These are phyloP conservation scores for Bryoglossum gracile DNA, from an alignment of 495 filamentous ascomycete genomes.

Conservation along the genomic window DNA sequence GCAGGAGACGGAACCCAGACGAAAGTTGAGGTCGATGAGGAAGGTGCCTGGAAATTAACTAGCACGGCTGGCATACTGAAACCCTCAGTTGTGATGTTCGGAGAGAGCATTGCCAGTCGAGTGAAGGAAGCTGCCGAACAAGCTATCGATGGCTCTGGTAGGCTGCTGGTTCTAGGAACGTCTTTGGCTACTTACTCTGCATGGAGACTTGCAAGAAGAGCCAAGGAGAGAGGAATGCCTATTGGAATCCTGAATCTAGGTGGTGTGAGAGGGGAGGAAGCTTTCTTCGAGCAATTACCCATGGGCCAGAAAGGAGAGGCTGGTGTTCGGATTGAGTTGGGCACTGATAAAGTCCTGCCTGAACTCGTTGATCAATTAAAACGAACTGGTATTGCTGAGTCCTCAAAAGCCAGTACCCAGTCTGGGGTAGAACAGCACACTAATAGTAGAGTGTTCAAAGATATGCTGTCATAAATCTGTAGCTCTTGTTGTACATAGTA, in stretches of 20 bases:
- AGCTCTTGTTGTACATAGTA: conserved; percentile 19
- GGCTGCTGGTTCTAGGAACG: conserved; percentile 74
- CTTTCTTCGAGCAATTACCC: conserved; percentile 50
- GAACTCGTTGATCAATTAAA: conserved; percentile 37
- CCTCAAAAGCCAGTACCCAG: neutral
- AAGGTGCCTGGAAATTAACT: conserved; percentile 67
- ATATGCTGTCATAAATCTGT: conserved; percentile 38
- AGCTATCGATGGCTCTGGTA: conserved; percentile 65
- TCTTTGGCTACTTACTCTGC: conserved; percentile 92
- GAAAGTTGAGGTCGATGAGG: conserved; percentile 62
- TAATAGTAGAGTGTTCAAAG: conserved; percentile 37
- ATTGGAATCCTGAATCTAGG: conserved; percentile 80
- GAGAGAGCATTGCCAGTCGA: conserved; percentile 64
- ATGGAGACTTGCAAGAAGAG: conserved; percentile 79
- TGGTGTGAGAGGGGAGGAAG: conserved; percentile 71
- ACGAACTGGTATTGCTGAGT: conserved; percentile 23
- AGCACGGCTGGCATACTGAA: conserved; percentile 80
- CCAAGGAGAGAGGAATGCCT: conserved; percentile 73
- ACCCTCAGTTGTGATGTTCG: conserved; percentile 91
- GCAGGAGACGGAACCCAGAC: conserved; percentile 48
- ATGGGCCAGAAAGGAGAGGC: conserved; percentile 38
- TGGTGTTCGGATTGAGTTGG: conserved; percentile 46
- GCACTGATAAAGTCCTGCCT: conserved; percentile 48
- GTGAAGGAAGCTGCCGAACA: conserved; percentile 74
- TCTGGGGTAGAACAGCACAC: conserved; percentile 7